These are phyloP conservation scores for Calocybe indica DNA, from an alignment of 768 basidiomycete genomes.

Conservation along the genomic window DNA sequence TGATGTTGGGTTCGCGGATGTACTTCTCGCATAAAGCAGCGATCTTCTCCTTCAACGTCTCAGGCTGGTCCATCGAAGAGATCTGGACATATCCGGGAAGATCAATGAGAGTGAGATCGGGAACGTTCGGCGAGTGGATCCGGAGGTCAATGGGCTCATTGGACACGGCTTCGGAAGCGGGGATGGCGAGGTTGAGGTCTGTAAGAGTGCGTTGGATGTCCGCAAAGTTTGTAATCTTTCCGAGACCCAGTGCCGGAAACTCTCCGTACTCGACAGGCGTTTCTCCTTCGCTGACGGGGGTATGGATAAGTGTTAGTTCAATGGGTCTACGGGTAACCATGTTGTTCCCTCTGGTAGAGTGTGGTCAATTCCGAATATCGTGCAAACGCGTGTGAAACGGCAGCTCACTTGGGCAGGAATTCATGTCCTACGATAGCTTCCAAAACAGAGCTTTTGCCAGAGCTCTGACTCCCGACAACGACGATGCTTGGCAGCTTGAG, in stretches of 20 bases:
- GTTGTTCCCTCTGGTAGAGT: constrained; percentile 78
- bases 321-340: constrained; percentile 99
- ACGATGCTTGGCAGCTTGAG: constrained; percentile 96
- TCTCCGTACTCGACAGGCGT: constrained; percentile 80
- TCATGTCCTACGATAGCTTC: constrained; percentile 98
- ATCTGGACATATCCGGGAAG: constrained; percentile 97
- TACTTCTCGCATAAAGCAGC: constrained; percentile 87
- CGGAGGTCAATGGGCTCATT: constrained; percentile 94
- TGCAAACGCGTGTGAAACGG: not conserved
- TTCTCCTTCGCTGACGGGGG: constrained; percentile 54
- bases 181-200: constrained; percentile 92
- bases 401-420: constrained; percentile 91
- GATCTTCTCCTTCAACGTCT: constrained; percentile 91
- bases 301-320: constrained; percentile 94
- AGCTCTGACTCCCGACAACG: constrained; percentile 97
- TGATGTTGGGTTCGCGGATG: constrained; percentile 99
- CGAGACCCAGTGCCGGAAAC: constrained; percentile 85
- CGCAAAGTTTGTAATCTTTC: constrained; percentile 87
- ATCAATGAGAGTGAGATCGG: constrained; percentile 96
- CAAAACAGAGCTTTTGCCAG: constrained; percentile 95
- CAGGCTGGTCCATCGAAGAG: constrained; percentile 91
- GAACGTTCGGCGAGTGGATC: constrained; percentile 93
- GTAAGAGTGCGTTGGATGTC: constrained; percentile 89
- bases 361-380: constrained; percentile 1
- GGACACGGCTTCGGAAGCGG: constrained; percentile 85